A percentile compares a stretch with the other conserved stretches of the same genome.
Evolutionary conservation across 1,284 basidiomycete species (phyloP).

Genomic region (Hemileia vastatrix): DNA sequence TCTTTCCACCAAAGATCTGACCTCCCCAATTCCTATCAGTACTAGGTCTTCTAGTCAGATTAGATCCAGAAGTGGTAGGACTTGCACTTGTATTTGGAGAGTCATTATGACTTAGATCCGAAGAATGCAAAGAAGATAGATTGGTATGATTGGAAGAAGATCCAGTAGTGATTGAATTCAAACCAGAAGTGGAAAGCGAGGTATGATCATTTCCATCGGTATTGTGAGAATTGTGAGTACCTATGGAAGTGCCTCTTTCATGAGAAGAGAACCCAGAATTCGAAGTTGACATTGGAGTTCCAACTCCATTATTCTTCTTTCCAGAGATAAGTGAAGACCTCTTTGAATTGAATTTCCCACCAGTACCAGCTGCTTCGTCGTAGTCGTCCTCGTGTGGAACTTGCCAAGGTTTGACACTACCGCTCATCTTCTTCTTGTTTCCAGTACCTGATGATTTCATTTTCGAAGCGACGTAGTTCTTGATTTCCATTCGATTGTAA

Average conservation of each 20-base stretch:
- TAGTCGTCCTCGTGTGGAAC: conserved; percentile 32
- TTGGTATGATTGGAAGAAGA: too few relatives aligned
- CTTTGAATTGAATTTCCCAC: background rate
- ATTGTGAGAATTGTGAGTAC: too few relatives aligned
- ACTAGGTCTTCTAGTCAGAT: conserved; percentile 11
- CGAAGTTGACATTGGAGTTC: background rate
- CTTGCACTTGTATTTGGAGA: too few relatives aligned
- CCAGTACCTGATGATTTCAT: conserved; percentile 13
- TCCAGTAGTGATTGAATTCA: too few relatives aligned
- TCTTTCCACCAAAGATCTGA: conserved; percentile 30
- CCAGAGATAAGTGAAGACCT: background rate
- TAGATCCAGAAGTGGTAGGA: background rate
- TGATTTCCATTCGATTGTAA: conserved; percentile 30
- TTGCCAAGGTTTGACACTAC: conserved; percentile 26
- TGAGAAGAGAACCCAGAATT: too few relatives aligned
- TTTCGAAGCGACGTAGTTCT: conserved; percentile 26
- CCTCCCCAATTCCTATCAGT: conserved; percentile 27
- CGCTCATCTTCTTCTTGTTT: background rate
- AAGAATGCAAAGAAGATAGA: too few relatives aligned
- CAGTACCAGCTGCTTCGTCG: conserved; percentile 29
- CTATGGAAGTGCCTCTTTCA: too few relatives aligned
- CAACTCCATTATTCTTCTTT: background rate
- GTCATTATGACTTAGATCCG: too few relatives aligned
- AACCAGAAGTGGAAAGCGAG: too few relatives aligned
- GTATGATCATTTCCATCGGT: too few relatives aligned